Conservation (phyloP, 768 basidiomycete species). For the Guyanaporus albipodus region DNA sequence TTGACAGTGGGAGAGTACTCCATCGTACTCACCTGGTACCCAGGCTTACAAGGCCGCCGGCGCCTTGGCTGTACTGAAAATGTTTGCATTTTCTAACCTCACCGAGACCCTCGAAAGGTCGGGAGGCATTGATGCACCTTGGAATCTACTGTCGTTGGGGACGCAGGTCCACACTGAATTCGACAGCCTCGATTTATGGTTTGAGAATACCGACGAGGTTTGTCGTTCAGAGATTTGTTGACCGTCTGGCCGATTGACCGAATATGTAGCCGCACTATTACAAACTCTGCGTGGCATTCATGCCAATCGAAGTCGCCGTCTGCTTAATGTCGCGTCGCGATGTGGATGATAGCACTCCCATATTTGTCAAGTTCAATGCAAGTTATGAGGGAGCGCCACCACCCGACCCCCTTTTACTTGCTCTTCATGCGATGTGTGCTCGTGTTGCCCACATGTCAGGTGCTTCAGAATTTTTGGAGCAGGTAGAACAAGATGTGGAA, state of each 20-base stretch:
- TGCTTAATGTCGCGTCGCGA: no score
- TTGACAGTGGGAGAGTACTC: neutral
- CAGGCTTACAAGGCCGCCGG: neutral
- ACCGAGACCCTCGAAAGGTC: neutral
- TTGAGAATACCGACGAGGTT: neutral
- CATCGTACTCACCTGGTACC: neutral
- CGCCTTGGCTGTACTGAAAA: neutral
- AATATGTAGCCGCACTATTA: neutral
- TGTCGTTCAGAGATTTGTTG: neutral
- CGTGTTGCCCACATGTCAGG: no score
- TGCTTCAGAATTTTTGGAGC: slow-evolving; percentile 1
- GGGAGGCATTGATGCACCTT: neutral
- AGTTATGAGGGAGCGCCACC: no score
- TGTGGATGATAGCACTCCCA: neutral
- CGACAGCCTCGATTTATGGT: neutral
- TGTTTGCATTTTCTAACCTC: neutral
- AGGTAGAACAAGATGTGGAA: neutral
- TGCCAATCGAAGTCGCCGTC: no score
- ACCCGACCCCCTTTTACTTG: no score
- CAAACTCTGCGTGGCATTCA: neutral
- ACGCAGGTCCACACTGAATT: fast-evolving
- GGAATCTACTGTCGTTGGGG: slow-evolving; percentile 2
- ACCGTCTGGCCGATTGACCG: neutral
- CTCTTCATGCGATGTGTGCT: no score
- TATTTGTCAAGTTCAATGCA: neutral